Conservation (phyloP, 1,284 basidiomycete genomes). For the Leccinum ponderosum region DNA sequence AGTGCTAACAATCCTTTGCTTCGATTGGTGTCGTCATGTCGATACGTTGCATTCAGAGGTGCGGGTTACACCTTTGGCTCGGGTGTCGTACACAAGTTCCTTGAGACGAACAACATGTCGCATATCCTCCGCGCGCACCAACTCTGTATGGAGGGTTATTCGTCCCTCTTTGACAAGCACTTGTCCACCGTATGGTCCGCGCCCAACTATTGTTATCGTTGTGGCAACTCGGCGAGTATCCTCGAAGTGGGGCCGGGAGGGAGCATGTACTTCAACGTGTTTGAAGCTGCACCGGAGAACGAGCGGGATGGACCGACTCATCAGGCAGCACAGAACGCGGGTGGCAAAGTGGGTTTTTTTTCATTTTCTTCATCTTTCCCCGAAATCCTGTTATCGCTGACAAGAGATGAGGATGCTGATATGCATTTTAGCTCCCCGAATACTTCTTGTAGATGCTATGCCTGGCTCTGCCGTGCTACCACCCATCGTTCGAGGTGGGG, state of each 20-base stretch:
- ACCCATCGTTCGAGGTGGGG: constrained; percentile 2
- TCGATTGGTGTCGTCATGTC: not conserved
- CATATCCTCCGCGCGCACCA: constrained; percentile 99
- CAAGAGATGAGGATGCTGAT: constrained; percentile 9
- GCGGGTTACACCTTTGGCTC: constrained; percentile 99
- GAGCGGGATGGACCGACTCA: constrained; percentile 82
- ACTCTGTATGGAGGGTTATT: constrained; percentile 99
- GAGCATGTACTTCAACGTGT: constrained; percentile 94
- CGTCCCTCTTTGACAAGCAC: constrained; percentile 92
- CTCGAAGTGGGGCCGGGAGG: constrained; percentile 94
- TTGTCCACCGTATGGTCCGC: constrained; percentile 99
- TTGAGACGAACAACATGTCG: constrained; percentile 92
- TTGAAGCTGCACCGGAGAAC: constrained; percentile 98
- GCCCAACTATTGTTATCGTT: constrained; percentile 98
- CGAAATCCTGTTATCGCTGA: not conserved
- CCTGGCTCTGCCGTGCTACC: not conserved
- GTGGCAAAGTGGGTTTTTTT: constrained; percentile 56
- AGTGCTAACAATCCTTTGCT: constrained; percentile 4
- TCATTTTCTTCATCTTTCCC: too few species aligned
- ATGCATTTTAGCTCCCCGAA: constrained; percentile 56
- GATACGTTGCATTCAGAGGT: constrained; percentile 56
- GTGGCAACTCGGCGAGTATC: constrained; percentile 96
- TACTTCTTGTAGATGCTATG: constrained; percentile 55
- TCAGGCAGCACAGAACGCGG: constrained; percentile 66
- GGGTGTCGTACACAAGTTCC: constrained; percentile 98